These are phyloP conservation scores for Annulohypoxylon truncatum DNA, from an alignment of 2,329 filamentous ascomycete species.

Conservation along the genomic window DNA sequence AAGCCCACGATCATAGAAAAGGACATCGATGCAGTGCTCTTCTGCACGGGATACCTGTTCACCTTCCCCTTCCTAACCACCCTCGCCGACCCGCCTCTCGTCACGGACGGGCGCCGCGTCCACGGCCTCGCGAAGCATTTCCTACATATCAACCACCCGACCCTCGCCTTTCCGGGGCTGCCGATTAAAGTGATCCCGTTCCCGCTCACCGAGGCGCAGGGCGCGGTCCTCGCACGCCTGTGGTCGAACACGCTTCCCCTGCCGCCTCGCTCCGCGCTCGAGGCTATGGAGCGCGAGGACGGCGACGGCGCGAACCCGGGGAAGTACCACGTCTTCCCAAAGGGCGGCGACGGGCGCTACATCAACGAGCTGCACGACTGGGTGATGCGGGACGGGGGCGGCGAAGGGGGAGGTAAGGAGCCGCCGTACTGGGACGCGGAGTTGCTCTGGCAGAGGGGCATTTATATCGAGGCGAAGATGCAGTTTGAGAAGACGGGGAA, in stretches of 20 bases:
- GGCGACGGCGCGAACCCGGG: slow-evolving; percentile 60
- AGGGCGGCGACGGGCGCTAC: slow-evolving; percentile 73
- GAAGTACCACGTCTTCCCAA: slow-evolving; percentile 62
- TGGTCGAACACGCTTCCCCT: slow-evolving; percentile 78
- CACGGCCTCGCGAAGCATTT: slow-evolving; percentile 82
- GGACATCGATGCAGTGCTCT: slow-evolving; percentile 80
- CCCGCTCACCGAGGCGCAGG: slow-evolving; percentile 81
- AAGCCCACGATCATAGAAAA: slow-evolving; percentile 67
- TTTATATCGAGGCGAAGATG: slow-evolving; percentile 76
- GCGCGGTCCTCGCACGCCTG: slow-evolving; percentile 78
- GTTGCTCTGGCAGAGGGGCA: slow-evolving; percentile 76
- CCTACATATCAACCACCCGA: slow-evolving; percentile 80
- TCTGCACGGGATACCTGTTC: slow-evolving; percentile 92
- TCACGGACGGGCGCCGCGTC: slow-evolving; percentile 77
- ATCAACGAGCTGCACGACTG: slow-evolving; percentile 76
- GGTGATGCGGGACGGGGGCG: slow-evolving; percentile 58
- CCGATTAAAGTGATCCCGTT: slow-evolving; percentile 91
- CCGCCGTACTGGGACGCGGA: slow-evolving; percentile 78
- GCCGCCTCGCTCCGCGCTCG: slow-evolving; percentile 73
- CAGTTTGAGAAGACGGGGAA: slow-evolving; percentile 76
- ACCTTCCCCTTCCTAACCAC: slow-evolving; percentile 77
- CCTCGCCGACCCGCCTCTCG: slow-evolving; percentile 61
- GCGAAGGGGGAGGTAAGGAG: slow-evolving; percentile 67
- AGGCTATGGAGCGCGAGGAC: slow-evolving; percentile 72
- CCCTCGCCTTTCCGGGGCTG: slow-evolving; percentile 79